phyloP scores from a whole-genome alignment of 306 rosid genomes.

The Ormosia emarginata region DNA sequence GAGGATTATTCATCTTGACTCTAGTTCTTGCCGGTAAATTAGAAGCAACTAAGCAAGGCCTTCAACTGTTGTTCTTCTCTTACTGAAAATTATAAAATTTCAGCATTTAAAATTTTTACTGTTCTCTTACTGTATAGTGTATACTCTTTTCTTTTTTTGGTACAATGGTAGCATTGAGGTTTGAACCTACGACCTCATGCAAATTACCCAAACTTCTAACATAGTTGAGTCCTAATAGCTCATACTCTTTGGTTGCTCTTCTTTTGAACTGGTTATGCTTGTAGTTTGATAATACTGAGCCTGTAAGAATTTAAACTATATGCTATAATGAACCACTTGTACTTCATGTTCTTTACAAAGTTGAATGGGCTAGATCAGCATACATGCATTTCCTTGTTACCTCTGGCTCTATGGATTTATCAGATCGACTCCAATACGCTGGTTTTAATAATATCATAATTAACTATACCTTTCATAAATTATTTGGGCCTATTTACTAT shows the following conservation, averaged over 20 bases:
- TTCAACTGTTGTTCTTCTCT: not conserved
- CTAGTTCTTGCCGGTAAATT: conserved; percentile 3
- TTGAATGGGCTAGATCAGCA: not conserved
- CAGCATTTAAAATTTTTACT: not conserved
- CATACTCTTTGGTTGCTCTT: not conserved
- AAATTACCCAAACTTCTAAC: not conserved
- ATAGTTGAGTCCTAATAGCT: not conserved
- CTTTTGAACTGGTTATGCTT: not conserved
- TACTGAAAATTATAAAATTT: not conserved
- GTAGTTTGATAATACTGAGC: not conserved
- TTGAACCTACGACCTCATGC: not conserved
- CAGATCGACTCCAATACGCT: not conserved
- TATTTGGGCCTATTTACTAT: not conserved
- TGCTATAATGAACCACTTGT: not conserved
- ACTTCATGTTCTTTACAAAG: not conserved
- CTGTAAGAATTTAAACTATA: not conserved
- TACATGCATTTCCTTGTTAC: not conserved
- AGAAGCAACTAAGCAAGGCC: not conserved
- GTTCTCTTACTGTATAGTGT: not conserved
- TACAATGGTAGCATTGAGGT: not conserved
- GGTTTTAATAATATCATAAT: not conserved
- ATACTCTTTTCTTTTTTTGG: not conserved
- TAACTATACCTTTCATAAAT: not conserved
- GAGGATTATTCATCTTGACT: not conserved
- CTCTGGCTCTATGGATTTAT: not conserved